These are phyloP conservation scores for Podospora bellae-mahoneyi DNA, from an alignment of 495 filamentous ascomycete genomes.

Conservation along the genomic window DNA sequence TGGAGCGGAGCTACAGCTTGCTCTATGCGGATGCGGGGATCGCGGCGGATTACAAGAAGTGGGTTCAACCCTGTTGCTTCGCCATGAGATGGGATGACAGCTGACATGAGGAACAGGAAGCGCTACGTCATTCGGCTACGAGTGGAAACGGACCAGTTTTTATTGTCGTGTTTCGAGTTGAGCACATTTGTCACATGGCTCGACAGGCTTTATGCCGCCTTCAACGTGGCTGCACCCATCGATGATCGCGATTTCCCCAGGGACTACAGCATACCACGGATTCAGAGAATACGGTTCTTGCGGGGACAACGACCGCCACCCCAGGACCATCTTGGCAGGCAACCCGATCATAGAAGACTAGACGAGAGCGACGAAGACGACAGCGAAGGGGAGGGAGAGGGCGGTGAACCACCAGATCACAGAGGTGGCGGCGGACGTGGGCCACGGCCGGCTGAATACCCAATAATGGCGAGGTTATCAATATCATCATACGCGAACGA, in stretches of 20 bases:
- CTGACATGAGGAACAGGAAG: slow-evolving; percentile 35
- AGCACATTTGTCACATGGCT: slow-evolving; percentile 56
- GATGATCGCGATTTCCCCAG: slow-evolving; percentile 57
- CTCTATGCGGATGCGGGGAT: slow-evolving; percentile 65
- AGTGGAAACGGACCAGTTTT: slow-evolving; percentile 61
- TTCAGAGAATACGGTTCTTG: slow-evolving; percentile 41
- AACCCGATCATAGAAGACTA: slow-evolving; percentile 23
- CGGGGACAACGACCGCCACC: slow-evolving; percentile 30
- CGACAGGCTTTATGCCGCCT: slow-evolving; percentile 61
- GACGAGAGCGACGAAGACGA: slow-evolving; percentile 19
- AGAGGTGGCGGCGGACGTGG: slow-evolving; percentile 8
- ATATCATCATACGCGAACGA: slow-evolving; percentile 37
- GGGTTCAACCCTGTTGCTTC: slow-evolving; percentile 17
- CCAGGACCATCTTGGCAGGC: slow-evolving; percentile 26
- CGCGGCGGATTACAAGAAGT: slow-evolving; percentile 61
- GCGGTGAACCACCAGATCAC: slow-evolving; percentile 16
- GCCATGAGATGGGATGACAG: neutral
- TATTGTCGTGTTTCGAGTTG: slow-evolving; percentile 53
- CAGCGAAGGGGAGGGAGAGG: slow-evolving; percentile 18
- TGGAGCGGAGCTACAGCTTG: slow-evolving; percentile 57
- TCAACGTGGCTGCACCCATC: slow-evolving; percentile 60
- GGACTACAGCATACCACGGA: slow-evolving; percentile 50
- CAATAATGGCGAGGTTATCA: slow-evolving; percentile 29
- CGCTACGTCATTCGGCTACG: slow-evolving; percentile 60
- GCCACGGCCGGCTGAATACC: slow-evolving; percentile 20